Evolutionary conservation across 1,139 yeast genomes (phyloP).

Genomic region (Candida sanyaensis): DNA sequence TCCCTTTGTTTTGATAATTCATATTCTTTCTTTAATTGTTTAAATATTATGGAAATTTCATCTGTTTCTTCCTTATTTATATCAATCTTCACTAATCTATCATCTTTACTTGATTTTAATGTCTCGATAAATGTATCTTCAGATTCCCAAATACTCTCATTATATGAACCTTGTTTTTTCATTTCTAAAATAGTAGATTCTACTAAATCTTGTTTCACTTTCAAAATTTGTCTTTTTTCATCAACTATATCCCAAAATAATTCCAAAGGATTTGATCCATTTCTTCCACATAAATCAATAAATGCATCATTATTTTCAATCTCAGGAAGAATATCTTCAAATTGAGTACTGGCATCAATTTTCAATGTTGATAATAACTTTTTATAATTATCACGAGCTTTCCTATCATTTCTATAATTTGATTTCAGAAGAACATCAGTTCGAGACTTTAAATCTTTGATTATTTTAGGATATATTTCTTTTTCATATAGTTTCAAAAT

Average conservation of each 20-base stretch:
- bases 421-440: constrained; percentile 35
- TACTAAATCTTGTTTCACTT: constrained; percentile 61
- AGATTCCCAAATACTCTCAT: constrained; percentile 16
- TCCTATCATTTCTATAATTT: constrained; percentile 60
- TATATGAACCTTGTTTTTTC: constrained; percentile 15
- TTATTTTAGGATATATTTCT: constrained; percentile 44
- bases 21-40: constrained; percentile 26
- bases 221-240: constrained; percentile 56
- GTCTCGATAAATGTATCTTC: constrained; percentile 22
- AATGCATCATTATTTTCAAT: constrained; percentile 65
- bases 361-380: constrained; percentile 38
- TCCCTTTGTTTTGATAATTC: constrained; percentile 18
- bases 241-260: constrained; percentile 77
- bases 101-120: constrained; percentile 24
- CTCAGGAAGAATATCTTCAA: constrained; percentile 55
- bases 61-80: constrained; percentile 17
- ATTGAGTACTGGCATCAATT: constrained; percentile 58
- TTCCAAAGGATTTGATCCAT: constrained; percentile 81
- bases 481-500: constrained; percentile 55
- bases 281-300: constrained; percentile 65
- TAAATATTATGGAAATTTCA: constrained; percentile 29
- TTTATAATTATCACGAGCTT: constrained; percentile 62
- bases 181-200: constrained; percentile 50
- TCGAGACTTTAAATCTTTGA: constrained; percentile 33
- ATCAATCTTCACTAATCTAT: constrained; percentile 26